phyloP scores from a whole-genome alignment of 768 basidiomycete genomes.

The Phlebiopsis flavidoalba region DNA sequence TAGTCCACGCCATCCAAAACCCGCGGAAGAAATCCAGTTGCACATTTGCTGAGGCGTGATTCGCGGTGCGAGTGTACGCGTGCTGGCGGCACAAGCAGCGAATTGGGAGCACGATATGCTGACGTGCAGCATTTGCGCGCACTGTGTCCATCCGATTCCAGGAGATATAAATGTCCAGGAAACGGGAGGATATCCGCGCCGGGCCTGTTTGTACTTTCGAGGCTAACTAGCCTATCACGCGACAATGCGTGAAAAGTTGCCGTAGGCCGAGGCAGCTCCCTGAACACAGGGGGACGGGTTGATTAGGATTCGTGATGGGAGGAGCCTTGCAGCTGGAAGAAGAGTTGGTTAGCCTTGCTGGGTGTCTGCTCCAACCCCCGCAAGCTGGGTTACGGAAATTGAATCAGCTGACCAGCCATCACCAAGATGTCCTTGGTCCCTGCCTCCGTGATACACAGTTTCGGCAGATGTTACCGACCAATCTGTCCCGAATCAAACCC shows the following conservation, averaged over 20 bases:
- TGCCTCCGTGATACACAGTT: constrained; percentile 10
- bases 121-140: neutral
- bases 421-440: constrained; percentile 15
- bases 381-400: too few relatives aligned
- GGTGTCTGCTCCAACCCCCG: too few relatives aligned
- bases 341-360: too few relatives aligned
- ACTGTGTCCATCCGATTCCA: neutral
- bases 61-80: constrained; percentile 3
- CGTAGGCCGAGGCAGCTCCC: neutral
- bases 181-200: constrained; percentile 36
- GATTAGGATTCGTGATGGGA: too few relatives aligned
- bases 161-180: constrained; percentile 27
- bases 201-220: constrained; percentile 37
- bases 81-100: neutral
- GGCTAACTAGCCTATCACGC: constrained; percentile 39
- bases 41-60: neutral
- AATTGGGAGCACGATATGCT: constrained; percentile 9
- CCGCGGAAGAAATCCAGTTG: neutral
- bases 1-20: constrained; percentile 2
- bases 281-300: too few relatives aligned
- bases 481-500: constrained; percentile 11
- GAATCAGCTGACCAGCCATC: constrained; percentile 9
- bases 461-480: constrained; percentile 10
- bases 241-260: constrained; percentile 29
- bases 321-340: too few relatives aligned